A percentile compares a stretch with the other conserved stretches of the same genome.
Conservation (phyloP, 345 rosid genomes). For the Litchi chinensis region DNA sequence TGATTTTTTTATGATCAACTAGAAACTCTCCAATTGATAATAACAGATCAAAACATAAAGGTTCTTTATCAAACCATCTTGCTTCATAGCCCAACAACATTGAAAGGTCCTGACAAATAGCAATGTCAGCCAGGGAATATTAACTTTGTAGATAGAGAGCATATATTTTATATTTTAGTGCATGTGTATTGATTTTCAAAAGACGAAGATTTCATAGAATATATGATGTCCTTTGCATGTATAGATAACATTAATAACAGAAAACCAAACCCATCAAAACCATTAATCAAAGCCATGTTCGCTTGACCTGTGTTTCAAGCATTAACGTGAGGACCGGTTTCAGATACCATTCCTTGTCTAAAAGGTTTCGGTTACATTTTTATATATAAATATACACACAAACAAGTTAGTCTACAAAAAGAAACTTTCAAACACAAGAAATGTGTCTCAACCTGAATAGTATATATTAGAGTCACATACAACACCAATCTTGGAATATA, state of each 20-base stretch:
- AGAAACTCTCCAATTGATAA: background rate
- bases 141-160: slow-evolving; percentile 6
- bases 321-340: slow-evolving; percentile 3
- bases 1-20: too few relatives aligned
- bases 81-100: background rate
- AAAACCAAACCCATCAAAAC: background rate
- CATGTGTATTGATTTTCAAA: background rate
- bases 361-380: background rate
- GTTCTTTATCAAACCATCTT: background rate
- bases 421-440: slow-evolving; percentile 24
- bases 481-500: slow-evolving; percentile 45
- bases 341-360: slow-evolving; percentile 41
- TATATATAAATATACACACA: background rate
- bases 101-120: background rate
- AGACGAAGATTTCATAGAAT: background rate
- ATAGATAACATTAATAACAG: slow-evolving; percentile 2
- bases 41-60: background rate
- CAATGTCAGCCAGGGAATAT: slow-evolving; percentile 3
- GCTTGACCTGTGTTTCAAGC: slow-evolving; percentile 36
- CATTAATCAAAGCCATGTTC: slow-evolving; percentile 17
- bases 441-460: slow-evolving; percentile 21
- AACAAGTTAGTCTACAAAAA: background rate
- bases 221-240: slow-evolving; percentile 11
- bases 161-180: background rate
- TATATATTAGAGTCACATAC: slow-evolving; percentile 13